Percentiles rank a stretch among this genome's conserved stretches.
Conservation (phyloP, 495 filamentous ascomycete genomes). For the Viridothelium virens region DNA sequence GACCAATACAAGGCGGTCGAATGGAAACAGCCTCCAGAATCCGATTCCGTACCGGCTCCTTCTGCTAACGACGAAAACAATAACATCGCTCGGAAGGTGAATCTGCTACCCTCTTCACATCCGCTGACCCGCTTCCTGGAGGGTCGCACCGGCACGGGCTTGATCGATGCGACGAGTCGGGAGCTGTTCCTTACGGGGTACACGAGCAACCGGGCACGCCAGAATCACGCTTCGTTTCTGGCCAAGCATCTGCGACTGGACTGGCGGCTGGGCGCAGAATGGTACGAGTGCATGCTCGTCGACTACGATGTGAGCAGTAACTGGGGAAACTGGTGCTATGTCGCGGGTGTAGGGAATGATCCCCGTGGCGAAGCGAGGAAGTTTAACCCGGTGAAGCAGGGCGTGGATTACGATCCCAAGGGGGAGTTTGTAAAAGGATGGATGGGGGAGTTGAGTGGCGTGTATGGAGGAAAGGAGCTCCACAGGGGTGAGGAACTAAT, state of each 20-base stretch:
- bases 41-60: too few species aligned
- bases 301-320: constrained; percentile 67
- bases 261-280: constrained; percentile 70
- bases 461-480: constrained; percentile 25
- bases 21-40: constrained; percentile 10
- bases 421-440: constrained; percentile 60
- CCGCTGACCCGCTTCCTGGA: constrained; percentile 47
- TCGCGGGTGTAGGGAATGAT: constrained; percentile 66
- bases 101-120: constrained; percentile 13
- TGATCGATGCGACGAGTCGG: constrained; percentile 64
- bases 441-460: constrained; percentile 51
- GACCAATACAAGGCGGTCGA: constrained; percentile 20
- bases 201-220: constrained; percentile 60
- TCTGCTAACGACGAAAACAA: constrained; percentile 18
- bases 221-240: constrained; percentile 66
- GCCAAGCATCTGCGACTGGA: constrained; percentile 63
- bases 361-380: constrained; percentile 54
- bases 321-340: constrained; percentile 75
- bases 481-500: constrained; percentile 38
- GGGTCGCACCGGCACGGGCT: constrained; percentile 58
- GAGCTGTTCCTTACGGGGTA: constrained; percentile 65
- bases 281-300: constrained; percentile 61
- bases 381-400: constrained; percentile 69
- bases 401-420: constrained; percentile 57
- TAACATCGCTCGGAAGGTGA: constrained; percentile 21